Conservation (phyloP, 129 eudicot species). For the Solidago caesia region DNA sequence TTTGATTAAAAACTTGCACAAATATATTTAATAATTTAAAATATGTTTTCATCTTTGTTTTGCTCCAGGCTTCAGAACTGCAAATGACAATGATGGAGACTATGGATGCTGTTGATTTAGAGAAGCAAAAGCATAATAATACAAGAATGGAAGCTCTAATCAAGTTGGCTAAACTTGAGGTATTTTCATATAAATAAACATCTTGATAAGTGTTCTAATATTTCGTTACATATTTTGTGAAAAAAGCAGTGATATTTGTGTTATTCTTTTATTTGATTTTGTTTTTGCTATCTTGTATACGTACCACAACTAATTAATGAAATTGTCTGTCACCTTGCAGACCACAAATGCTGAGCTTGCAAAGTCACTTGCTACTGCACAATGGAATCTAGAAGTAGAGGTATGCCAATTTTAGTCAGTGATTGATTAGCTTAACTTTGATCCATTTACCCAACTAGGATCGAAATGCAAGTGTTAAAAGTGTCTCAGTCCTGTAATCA, state of each 20-base stretch:
- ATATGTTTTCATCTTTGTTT: constrained; percentile 7
- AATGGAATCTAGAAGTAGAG: constrained; percentile 80
- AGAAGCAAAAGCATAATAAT: constrained; percentile 89
- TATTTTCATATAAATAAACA: constrained; percentile 19
- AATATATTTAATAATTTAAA: neutral
- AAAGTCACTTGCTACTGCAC: constrained; percentile 74
- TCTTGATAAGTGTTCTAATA: neutral
- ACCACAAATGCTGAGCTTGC: constrained; percentile 85
- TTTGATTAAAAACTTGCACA: neutral
- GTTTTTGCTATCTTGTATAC: neutral
- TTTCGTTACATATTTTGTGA: constrained; percentile 18
- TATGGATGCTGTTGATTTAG: constrained; percentile 90
- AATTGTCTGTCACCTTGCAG: constrained; percentile 47
- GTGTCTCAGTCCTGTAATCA: no score
- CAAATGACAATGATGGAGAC: constrained; percentile 88
- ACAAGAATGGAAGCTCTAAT: constrained; percentile 89
- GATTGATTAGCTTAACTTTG: constrained; percentile 1
- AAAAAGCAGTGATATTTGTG: neutral
- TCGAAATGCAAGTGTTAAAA: no score
- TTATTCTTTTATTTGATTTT: no score
- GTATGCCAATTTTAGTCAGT: constrained; percentile 34
- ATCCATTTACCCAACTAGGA: neutral
- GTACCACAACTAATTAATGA: neutral
- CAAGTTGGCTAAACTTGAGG: constrained; percentile 86
- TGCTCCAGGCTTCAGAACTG: constrained; percentile 73